Base-by-base conservation (phyloP, 2,329 filamentous ascomycete species). In the Alternaria panax region DNA sequence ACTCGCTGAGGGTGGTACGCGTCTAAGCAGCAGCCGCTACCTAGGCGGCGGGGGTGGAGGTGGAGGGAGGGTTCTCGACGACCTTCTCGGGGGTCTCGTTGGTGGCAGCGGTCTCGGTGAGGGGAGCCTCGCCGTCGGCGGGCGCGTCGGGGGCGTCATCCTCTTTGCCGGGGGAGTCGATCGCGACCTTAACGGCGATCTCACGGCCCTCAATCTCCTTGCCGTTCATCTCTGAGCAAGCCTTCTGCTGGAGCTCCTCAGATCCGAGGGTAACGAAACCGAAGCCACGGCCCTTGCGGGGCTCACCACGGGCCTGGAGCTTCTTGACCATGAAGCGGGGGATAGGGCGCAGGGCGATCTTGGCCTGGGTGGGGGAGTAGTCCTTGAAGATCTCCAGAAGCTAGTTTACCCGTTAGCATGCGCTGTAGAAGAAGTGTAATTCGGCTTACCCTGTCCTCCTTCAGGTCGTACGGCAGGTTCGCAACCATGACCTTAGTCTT, bases 251-350 rank as follows among this genome's bases (percentile, higher is more conserved):
- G 76, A 94, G 83, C 82, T 97, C 93, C 86, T 99, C 94, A 18
- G 92, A 96, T 66, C 90, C 91, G 64, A 99, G 90, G 62, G 93
- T 98, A 66, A 99, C 95, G 80, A 99, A 99, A 70, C 95, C 95
- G 80, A 99, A 99, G 69, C 95, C 95, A 85, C 95, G 95, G 63
- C 95, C 95, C 90, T 99, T 99, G 85, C 95, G 95, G 75, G 94
- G 90, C 85, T 99, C 95, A 78, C 93, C 93, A 79, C 95, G 94
- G 75, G 94, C 93, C 84, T 97, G 93, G 65, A 99, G 92, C 88
- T 99, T 99, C 90, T 97, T 97, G 84, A 99, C 95, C 95, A 99
- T 99, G 86, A 98, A 99, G 75, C 94, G 93, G 72, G 95, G 95
- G 71, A 99, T 99, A 52, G 95, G 95, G 75, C 95, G 94, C 72